Base-by-base conservation (phyloP, 257 asterid species). In the Solanum tacnaense region DNA sequence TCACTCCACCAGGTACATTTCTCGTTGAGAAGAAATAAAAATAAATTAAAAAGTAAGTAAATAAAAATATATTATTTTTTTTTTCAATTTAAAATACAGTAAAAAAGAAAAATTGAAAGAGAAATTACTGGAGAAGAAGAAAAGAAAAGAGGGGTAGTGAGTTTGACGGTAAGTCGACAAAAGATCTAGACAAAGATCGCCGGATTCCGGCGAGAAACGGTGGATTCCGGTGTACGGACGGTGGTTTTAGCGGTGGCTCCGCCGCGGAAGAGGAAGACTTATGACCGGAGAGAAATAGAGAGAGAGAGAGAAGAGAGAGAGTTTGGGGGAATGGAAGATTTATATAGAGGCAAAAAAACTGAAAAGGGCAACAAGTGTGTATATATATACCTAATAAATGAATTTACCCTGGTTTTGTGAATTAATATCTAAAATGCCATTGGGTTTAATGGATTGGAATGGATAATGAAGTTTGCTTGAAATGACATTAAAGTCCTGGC, bases 181-280 rank as follows among this genome's bases (percentile, higher is more conserved):
- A 75, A 31, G 85, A 89, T 49, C 78, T 29, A 39, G 84, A 46
- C 20, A 13, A 65, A 23, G 34, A 65, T 84, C 39, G 32, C 35
- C 65, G 73, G 86, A 72, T 85, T 79, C 88, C 58, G 72, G 13
- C 38, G 8, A 56, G 13, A 41, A 56, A 5, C 34, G 89, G 89
- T 70, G 87, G 91, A 83, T 90, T 89, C 91, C 89, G 90, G 75
- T 20, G 27, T 34, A 41, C 72, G 70, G 87, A 21, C 52, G 90
- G 90, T 87, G 85, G 88, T n/a, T n/a, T 8, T 56, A 62, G 82
- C 3, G 76, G 91, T 49, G 65, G 85, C 91, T 23, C 90, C 88
- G 91, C 92, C 91, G 91, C n/a, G 27, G 87, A 23, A 90, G 88
- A 13, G 89, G 88, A 39, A 13, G 78, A 58, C n/a, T 49, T 60